Evolutionary conservation across 176 grass and related monocot genomes (phyloP).

Genomic region (Carex cristatella): DNA sequence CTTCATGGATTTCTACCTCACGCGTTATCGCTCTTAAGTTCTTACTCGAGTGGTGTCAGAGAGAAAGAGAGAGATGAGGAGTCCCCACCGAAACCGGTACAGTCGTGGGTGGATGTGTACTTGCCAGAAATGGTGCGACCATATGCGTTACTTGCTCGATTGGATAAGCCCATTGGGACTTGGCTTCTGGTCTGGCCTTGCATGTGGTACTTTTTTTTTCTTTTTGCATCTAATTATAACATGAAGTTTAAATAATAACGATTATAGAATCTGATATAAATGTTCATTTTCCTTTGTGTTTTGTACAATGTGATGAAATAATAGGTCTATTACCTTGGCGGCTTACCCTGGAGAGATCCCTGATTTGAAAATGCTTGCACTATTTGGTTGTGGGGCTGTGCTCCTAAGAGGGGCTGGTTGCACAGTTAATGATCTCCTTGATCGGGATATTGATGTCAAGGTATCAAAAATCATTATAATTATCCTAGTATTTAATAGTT

Average conservation of each 20-base stretch:
- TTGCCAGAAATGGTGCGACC: constrained; percentile 48
- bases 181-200: constrained; percentile 82
- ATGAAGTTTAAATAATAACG: neutral
- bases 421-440: constrained; percentile 83
- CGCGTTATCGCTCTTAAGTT: constrained; percentile 8
- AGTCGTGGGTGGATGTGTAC: constrained; percentile 58
- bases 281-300: neutral
- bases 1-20: neutral
- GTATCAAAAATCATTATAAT: constrained; percentile 8
- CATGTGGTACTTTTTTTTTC: constrained; percentile 47
- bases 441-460: constrained; percentile 75
- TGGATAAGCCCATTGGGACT: constrained; percentile 77
- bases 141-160: constrained; percentile 66
- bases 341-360: constrained; percentile 47
- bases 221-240: neutral
- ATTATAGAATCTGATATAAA: neutral
- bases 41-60: neutral
- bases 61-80: constrained; percentile 9
- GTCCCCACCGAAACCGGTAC: neutral
- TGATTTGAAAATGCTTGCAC: constrained; percentile 62
- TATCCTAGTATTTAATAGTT: neutral
- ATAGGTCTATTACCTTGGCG: constrained; percentile 74
- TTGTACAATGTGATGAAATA: neutral
- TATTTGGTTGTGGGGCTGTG: constrained; percentile 75
- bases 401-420: constrained; percentile 78